Percentiles rank a stretch among this genome's conserved stretches.
Conservation (phyloP, 345 rosid species). For the Salix suchowensis region DNA sequence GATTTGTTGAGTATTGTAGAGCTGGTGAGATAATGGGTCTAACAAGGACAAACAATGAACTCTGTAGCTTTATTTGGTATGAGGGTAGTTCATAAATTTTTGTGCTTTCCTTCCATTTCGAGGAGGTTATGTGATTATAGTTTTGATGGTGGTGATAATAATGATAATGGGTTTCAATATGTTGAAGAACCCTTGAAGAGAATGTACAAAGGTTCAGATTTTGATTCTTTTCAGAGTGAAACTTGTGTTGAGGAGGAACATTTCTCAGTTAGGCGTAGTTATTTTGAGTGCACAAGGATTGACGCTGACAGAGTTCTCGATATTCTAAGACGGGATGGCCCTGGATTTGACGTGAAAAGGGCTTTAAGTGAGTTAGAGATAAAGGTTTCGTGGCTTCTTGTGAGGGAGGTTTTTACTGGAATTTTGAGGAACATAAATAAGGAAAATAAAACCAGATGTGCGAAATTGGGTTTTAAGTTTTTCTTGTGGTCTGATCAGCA, state of each 20-base stretch:
- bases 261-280: conserved; percentile 22
- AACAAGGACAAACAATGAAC: neutral
- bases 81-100: neutral
- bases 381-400: conserved; percentile 70
- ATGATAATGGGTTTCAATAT: neutral
- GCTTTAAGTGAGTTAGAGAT: conserved; percentile 50
- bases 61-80: neutral
- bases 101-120: neutral
- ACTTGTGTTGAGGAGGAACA: conserved; percentile 13
- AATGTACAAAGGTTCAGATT: conserved; percentile 30
- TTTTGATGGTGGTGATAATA: neutral
- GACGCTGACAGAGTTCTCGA: conserved; percentile 55
- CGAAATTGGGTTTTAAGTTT: conserved; percentile 64
- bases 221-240: conserved; percentile 26
- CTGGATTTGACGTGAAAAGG: conserved; percentile 36
- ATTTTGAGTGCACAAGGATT: conserved; percentile 34
- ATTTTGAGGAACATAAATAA: conserved; percentile 27
- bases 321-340: conserved; percentile 57
- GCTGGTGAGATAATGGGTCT: neutral
- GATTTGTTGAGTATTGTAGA: conserved; percentile 8
- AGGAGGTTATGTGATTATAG: neutral
- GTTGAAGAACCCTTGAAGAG: conserved; percentile 35
- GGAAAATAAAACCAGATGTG: conserved; percentile 53
- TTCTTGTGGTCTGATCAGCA: conserved; percentile 69
- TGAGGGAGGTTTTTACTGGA: conserved; percentile 66